These are phyloP conservation scores for Trichoderma asperellum DNA, from an alignment of 2,329 filamentous ascomycete genomes.

Conservation along the genomic window DNA sequence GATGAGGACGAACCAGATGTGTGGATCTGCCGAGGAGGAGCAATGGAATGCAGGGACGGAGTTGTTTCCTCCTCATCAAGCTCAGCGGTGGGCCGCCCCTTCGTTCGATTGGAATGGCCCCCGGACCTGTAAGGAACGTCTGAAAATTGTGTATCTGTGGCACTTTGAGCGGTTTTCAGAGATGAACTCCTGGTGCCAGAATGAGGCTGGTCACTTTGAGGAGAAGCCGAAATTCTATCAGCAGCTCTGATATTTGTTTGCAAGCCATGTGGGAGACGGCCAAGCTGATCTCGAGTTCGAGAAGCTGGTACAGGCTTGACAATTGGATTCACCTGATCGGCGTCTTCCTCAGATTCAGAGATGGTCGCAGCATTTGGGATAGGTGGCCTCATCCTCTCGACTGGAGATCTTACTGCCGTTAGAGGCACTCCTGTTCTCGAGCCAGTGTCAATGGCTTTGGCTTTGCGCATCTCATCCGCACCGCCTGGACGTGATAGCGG, in stretches of 20 bases:
- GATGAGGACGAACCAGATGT: constrained; percentile 57
- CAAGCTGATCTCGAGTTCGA: constrained; percentile 20
- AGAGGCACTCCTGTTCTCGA: constrained; percentile 34
- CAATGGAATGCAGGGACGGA: constrained; percentile 33
- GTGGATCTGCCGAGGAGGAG: constrained; percentile 46
- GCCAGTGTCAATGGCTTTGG: constrained; percentile 34
- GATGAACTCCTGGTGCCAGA: constrained; percentile 44
- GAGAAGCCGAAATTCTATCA: constrained; percentile 32
- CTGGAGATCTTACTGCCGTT: constrained; percentile 39
- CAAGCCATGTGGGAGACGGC: constrained; percentile 22
- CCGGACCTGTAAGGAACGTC: constrained; percentile 43
- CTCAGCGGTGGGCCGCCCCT: constrained; percentile 48
- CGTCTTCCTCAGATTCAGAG: constrained; percentile 50
- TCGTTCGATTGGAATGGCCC: constrained; percentile 35
- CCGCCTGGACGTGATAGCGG: constrained; percentile 44
- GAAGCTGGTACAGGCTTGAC: not conserved
- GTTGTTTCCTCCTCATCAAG: constrained; percentile 43
- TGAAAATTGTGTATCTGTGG: constrained; percentile 40
- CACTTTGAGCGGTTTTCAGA: constrained; percentile 39
- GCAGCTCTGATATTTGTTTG: constrained; percentile 31
- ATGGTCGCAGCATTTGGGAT: constrained; percentile 43
- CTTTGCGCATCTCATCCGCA: constrained; percentile 46
- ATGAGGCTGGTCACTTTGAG: constrained; percentile 29
- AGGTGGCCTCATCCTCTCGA: constrained; percentile 40
- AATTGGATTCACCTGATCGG: constrained; percentile 5